Percentiles rank a stretch among this genome's conserved stretches.
Conservation (phyloP, 108 stramenopile species). For the Pseudonitzschia multistriata region DNA sequence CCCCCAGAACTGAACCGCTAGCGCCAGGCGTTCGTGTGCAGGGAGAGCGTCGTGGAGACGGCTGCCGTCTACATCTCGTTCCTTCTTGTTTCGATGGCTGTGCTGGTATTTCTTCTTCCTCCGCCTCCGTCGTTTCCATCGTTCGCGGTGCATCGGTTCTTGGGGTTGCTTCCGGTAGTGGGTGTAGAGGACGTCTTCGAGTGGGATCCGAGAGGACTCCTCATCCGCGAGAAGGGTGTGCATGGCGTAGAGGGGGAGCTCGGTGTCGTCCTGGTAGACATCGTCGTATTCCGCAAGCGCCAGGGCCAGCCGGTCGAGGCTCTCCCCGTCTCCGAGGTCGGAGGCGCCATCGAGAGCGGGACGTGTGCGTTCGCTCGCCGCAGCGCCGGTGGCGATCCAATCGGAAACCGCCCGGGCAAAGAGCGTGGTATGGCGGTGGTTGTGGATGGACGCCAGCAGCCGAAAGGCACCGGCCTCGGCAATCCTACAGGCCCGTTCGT, state of each 20-base stretch:
- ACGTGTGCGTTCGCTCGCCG: background rate
- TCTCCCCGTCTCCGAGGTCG: background rate
- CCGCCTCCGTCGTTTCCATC: constrained; percentile 12
- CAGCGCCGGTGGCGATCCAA: background rate
- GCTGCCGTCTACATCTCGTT: background rate
- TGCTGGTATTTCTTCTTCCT: background rate
- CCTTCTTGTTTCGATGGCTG: background rate
- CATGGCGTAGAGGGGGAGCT: constrained; percentile 7
- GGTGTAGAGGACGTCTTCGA: constrained; percentile 9
- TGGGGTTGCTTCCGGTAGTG: background rate
- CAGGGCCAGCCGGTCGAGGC: background rate
- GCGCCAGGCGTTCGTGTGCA: constrained; percentile 40
- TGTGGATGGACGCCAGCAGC: constrained; percentile 2
- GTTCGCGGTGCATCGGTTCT: background rate
- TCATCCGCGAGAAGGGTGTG: constrained; percentile 4
- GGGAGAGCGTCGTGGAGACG: background rate
- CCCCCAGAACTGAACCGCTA: constrained; percentile 63
- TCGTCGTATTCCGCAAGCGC: constrained; percentile 5
- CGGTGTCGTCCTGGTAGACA: constrained; percentile 5
- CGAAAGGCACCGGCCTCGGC: background rate
- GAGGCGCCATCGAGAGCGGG: background rate
- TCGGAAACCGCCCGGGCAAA: background rate
- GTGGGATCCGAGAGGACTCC: background rate
- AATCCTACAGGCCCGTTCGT: background rate
- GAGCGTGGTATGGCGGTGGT: background rate